Conservation (phyloP, 768 basidiomycete species). For the Peribolospora kevripleyi region DNA sequence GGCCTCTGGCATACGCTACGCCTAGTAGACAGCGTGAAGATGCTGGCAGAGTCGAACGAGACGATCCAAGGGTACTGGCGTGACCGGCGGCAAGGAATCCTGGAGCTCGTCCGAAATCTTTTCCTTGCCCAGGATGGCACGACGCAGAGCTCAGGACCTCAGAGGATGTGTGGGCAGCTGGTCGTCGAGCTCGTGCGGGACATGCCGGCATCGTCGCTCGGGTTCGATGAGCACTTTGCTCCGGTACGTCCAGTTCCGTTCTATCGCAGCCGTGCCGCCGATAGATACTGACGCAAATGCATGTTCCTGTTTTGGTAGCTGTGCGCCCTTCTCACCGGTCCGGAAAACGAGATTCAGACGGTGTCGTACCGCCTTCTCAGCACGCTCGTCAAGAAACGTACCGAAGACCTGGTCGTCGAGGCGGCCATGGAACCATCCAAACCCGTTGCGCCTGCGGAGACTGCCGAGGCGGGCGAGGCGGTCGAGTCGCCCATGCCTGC, state of each 20-base stretch:
- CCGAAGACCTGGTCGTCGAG: conserved; percentile 66
- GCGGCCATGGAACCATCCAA: conserved; percentile 37
- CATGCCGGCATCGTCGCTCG: conserved; percentile 32
- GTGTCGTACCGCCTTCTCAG: conserved; percentile 51
- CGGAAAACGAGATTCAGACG: conserved; percentile 36
- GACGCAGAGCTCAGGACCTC: neutral
- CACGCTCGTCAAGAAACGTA: conserved; percentile 43
- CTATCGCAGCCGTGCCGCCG: too few relatives aligned
- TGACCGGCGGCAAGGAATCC: conserved; percentile 28
- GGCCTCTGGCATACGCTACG: conserved; percentile 44
- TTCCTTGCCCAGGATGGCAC: conserved; percentile 21
- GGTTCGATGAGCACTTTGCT: conserved; percentile 38
- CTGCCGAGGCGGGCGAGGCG: conserved; percentile 26
- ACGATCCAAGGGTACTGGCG: conserved; percentile 44
- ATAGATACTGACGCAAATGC: too few relatives aligned
- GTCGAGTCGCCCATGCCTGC: too few relatives aligned
- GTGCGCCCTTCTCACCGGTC: too few relatives aligned
- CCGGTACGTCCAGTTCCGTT: conserved; percentile 25
- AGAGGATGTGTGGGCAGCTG: conserved; percentile 22
- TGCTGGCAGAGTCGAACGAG: conserved; percentile 48
- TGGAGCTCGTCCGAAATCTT: conserved; percentile 38
- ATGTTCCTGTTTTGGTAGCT: too few relatives aligned
- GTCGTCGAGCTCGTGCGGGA: conserved; percentile 44
- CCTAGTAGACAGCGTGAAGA: conserved; percentile 42
- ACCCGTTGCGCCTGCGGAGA: too few relatives aligned